A percentile compares a stretch with the other conserved stretches of the same genome.
Evolutionary conservation across 208 protist species (phyloP).

Genomic region (Trypanosoma rangeli): DNA sequence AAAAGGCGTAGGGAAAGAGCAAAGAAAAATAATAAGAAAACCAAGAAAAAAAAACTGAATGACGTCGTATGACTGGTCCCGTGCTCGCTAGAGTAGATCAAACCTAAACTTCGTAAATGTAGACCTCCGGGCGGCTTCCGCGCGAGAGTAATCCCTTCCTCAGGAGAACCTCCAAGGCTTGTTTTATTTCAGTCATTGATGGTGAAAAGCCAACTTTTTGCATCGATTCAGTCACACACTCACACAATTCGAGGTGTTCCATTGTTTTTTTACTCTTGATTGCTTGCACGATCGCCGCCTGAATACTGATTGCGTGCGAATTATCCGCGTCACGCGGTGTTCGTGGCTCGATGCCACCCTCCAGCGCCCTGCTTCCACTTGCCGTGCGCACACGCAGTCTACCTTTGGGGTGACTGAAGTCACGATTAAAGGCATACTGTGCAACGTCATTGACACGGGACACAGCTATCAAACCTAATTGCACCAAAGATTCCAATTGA

Average conservation of each 20-base stretch:
- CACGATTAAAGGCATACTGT: conserved; percentile 28
- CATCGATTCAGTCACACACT: conserved; percentile 30
- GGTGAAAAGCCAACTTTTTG: conserved; percentile 34
- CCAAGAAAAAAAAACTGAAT: background rate
- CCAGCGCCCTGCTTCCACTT: conserved; percentile 15
- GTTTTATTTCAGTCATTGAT: conserved; percentile 56
- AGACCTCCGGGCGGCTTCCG: conserved; percentile 26
- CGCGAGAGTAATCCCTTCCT: conserved; percentile 64
- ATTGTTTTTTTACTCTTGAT: conserved; percentile 65
- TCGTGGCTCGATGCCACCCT: conserved; percentile 11
- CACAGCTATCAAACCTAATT: conserved; percentile 21
- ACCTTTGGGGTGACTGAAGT: conserved; percentile 23
- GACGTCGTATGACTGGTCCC: background rate
- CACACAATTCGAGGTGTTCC: conserved; percentile 52
- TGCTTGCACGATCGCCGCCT: conserved; percentile 64
- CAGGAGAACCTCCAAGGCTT: conserved; percentile 58
- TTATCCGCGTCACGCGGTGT: conserved; percentile 22
- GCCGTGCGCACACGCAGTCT: conserved; percentile 17
- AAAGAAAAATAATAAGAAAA: conserved; percentile 2
- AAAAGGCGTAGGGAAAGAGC: too few species aligned
- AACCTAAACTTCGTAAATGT: conserved; percentile 30
- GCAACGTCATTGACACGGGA: background rate
- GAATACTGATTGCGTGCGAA: conserved; percentile 41
- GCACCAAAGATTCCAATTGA: conserved; percentile 26
- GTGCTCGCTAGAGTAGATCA: background rate